These are phyloP conservation scores for Hylodesmum podocarpum DNA, from an alignment of 306 rosid species.

Conservation along the genomic window DNA sequence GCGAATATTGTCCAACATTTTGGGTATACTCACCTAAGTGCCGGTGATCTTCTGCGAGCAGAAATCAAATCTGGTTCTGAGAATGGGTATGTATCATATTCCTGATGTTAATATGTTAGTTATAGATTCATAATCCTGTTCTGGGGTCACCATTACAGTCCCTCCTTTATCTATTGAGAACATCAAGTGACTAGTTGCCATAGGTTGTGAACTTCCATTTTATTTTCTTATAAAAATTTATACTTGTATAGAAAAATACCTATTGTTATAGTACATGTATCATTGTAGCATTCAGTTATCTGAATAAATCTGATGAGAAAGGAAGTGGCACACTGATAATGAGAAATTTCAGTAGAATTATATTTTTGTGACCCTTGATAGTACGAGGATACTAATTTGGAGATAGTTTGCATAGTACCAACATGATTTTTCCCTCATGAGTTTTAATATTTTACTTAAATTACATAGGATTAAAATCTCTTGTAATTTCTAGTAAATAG, in stretches of 20 bases:
- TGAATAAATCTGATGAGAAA: conserved; percentile 1
- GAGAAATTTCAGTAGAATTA: background rate
- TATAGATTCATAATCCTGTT: background rate
- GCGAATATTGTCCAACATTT: conserved; percentile 68
- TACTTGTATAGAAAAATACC: background rate
- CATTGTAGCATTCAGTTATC: background rate
- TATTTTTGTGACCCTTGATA: background rate
- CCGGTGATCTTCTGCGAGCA: conserved; percentile 99
- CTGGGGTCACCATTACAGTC: background rate
- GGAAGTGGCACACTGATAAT: background rate
- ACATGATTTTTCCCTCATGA: background rate
- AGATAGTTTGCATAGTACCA: background rate
- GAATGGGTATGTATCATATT: conserved; percentile 71
- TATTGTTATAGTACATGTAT: background rate
- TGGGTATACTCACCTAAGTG: conserved; percentile 94
- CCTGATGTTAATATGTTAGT: conserved; percentile 5
- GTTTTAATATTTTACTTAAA: background rate
- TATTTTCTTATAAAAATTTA: background rate
- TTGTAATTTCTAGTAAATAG: background rate
- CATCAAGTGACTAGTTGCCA: background rate
- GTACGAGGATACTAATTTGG: background rate
- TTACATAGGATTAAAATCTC: background rate
- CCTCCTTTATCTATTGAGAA: background rate
- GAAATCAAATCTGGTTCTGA: conserved; percentile 95
- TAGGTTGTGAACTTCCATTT: background rate